A percentile compares a stretch with the other conserved stretches of the same genome.
phyloP scores from a whole-genome alignment of 225 moss, liverwort and hornwort genomes.

The Ulota crispa region DNA sequence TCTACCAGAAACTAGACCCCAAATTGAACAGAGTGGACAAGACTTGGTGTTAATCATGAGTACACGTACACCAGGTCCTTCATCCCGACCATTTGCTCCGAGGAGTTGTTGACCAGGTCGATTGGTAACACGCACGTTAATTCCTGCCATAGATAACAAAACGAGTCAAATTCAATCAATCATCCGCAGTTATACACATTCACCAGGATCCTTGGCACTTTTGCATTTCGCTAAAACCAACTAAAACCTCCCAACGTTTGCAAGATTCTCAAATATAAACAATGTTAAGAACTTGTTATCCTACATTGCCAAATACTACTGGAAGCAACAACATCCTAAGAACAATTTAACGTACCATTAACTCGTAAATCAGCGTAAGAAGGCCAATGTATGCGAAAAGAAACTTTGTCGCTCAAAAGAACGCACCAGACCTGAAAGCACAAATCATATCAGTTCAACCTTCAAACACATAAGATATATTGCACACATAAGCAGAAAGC shows the following conservation, averaged over 20 bases:
- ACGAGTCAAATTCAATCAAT: background rate
- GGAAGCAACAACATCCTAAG: background rate
- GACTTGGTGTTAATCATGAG: background rate
- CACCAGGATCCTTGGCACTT: background rate
- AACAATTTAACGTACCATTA: slow-evolving; percentile 61
- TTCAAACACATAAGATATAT: background rate
- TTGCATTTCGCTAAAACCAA: background rate
- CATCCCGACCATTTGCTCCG: slow-evolving; percentile 95
- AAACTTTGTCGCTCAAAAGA: slow-evolving; percentile 93
- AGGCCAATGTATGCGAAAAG: slow-evolving; percentile 99
- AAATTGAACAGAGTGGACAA: background rate
- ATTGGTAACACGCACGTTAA: slow-evolving; percentile 84
- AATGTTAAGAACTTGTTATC: background rate
- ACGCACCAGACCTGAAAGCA: slow-evolving; percentile 94
- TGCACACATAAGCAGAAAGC: background rate
- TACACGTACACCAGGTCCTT: slow-evolving; percentile 80
- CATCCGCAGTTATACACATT: background rate
- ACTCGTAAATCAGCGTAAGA: slow-evolving; percentile 80
- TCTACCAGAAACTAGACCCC: background rate
- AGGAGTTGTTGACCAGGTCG: slow-evolving; percentile 89
- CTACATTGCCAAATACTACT: slow-evolving; percentile 10
- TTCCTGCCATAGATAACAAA: slow-evolving; percentile 48
- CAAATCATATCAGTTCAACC: slow-evolving; percentile 1
- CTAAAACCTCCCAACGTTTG: background rate
- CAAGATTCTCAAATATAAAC: background rate